Base-by-base conservation (phyloP, 176 grass and related monocot genomes). In the Zea luxurians region DNA sequence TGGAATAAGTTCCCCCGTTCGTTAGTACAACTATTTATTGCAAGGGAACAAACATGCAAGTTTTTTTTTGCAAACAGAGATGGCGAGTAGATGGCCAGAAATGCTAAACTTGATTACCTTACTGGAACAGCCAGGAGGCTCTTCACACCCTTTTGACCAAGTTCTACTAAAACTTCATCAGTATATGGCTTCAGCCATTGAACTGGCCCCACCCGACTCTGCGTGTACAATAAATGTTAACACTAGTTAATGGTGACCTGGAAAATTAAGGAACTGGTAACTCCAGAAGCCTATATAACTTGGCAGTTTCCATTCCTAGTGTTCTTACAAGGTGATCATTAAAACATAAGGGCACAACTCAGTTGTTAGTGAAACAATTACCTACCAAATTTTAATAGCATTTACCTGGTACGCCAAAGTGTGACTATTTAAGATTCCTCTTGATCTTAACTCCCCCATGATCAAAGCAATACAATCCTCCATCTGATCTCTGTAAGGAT, bases 401-500 rank as follows among this genome's bases (percentile, higher is more conserved):
- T 55, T 42, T 85, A 96, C 96, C 96, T 96, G 96, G 76, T 96
- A 99, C 35, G 96, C 96, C 64, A 99, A 73, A 60, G 90, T 94
- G 64, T 99, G 92, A 13, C 72, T 74, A 61, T 99, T 99, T 66
- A 82, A 63, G 49, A 87, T 85, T 82, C 96, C 92, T 91, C 92
- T 90, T 11, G 84, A 91, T 91, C 64, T 99, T 48, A 99, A 86
- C 78, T 96, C 92, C 77, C 71, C 71, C 85, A 96, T 93, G 85
- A 99, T 99, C 86, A 99, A 88, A 91, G 78, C 50, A 53, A 99
- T 89, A 45, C 96, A 99, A 36, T 99, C 96, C 62, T 96, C 92
- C 92, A 99, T 99, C 80, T 99, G 96, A 91, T 87, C 96, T 82
- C 83, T 87, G 82, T 99, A 99, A 13, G 96, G 96, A 91, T 99